These are phyloP conservation scores for Geosiphon pyriformis DNA, from an alignment of 192 early-diverging fungal species.

Conservation along the genomic window DNA sequence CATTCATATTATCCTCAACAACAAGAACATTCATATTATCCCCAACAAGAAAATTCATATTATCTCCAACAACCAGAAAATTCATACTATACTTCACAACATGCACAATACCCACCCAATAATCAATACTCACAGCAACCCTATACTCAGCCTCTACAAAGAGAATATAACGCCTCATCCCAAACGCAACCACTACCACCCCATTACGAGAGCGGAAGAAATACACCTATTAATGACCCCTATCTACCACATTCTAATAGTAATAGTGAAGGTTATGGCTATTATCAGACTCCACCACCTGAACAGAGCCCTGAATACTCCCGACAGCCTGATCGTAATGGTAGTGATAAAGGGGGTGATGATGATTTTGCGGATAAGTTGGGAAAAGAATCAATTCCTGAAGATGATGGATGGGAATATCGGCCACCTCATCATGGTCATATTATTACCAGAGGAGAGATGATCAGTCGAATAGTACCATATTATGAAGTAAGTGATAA, in stretches of 20 bases:
- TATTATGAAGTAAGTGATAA: slow-evolving; percentile 18
- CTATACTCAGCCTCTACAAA: no score
- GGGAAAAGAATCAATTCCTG: background rate
- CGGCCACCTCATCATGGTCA: slow-evolving; percentile 20
- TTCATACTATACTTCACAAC: background rate
- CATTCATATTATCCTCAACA: background rate
- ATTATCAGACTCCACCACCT: no score
- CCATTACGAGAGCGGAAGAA: background rate
- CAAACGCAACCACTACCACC: no score
- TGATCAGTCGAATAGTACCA: slow-evolving; percentile 13
- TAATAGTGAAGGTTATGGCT: background rate
- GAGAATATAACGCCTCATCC: no score
- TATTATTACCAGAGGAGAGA: slow-evolving; percentile 16
- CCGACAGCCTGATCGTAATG: no score
- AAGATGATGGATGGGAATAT: slow-evolving; percentile 16
- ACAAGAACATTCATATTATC: background rate
- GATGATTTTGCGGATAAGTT: background rate
- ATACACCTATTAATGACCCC: background rate
- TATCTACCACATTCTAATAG: background rate
- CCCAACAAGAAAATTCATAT: no score
- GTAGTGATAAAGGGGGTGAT: background rate
- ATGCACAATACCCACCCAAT: background rate
- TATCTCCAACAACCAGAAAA: background rate
- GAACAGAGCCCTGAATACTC: no score
- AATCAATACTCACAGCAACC: no score